Evolutionary conservation across 768 basidiomycete genomes (phyloP).

Genomic region (Chalciporus piperatus): DNA sequence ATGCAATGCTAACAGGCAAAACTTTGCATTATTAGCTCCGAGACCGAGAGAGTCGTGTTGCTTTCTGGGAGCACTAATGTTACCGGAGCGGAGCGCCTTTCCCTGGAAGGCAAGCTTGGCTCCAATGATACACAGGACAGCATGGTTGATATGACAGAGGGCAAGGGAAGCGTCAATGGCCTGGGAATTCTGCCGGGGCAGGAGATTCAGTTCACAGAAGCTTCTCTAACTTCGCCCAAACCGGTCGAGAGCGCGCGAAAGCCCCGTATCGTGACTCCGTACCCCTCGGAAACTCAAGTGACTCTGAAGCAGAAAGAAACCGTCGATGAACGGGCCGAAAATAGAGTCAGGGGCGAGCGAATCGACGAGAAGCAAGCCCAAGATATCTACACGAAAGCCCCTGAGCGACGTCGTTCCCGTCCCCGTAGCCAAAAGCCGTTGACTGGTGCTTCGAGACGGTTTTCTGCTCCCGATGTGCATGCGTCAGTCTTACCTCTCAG

Average conservation of each 20-base stretch:
- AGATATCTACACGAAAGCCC: conserved; percentile 19
- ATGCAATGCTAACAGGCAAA: not conserved
- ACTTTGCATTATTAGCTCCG: conserved; percentile 1
- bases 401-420: conserved; percentile 14
- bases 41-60: not conserved
- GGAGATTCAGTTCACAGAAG: not conserved
- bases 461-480: conserved; percentile 26
- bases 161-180: not conserved
- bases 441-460: conserved; percentile 3
- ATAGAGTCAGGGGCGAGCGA: not conserved
- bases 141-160: not conserved
- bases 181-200: not conserved
- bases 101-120: conserved; percentile 1
- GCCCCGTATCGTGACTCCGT: conserved; percentile 11
- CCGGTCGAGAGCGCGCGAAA: not conserved
- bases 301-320: not conserved
- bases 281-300: not conserved
- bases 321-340: not conserved
- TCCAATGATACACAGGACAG: not conserved
- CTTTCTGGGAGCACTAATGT: not conserved
- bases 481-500: conserved; percentile 49
- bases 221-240: not conserved
- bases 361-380: not conserved
- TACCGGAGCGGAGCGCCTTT: not conserved
- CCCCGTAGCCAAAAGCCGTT: not conserved